Conservation (phyloP, 2,329 filamentous ascomycete genomes). For the Botrytis deweyae region DNA sequence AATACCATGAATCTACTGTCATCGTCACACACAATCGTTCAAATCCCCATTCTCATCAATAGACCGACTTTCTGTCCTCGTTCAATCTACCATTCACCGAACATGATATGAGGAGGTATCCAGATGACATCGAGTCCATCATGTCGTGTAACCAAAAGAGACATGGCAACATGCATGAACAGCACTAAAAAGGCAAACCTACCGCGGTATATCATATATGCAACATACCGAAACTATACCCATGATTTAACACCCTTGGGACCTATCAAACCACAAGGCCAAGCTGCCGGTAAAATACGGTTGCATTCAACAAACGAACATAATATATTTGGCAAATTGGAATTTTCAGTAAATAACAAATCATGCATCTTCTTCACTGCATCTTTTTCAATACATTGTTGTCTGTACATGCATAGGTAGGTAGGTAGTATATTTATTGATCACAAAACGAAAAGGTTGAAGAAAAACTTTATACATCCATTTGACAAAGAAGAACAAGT, state of each 20-base stretch:
- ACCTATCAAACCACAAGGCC: slow-evolving; percentile 10
- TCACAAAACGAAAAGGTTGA: background rate
- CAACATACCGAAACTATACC: background rate
- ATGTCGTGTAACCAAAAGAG: background rate
- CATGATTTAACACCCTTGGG: background rate
- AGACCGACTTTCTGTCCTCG: too few relatives aligned
- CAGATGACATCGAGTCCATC: slow-evolving; percentile 6
- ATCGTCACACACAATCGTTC: background rate
- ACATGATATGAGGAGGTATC: background rate
- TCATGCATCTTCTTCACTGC: background rate
- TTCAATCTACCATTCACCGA: background rate
- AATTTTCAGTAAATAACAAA: background rate
- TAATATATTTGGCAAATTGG: background rate
- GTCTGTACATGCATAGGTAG: background rate
- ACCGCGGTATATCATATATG: background rate
- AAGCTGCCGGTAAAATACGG: slow-evolving; percentile 12
- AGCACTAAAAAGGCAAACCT: background rate
- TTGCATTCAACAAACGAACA: background rate
- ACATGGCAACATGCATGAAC: slow-evolving; percentile 3
- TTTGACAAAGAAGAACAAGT: too few relatives aligned
- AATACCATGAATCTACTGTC: background rate
- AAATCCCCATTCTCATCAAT: background rate
- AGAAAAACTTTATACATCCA: background rate
- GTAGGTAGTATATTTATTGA: background rate
- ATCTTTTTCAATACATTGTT: background rate